Conservation (phyloP, 768 basidiomycete genomes). For the Mycena polygramma region DNA sequence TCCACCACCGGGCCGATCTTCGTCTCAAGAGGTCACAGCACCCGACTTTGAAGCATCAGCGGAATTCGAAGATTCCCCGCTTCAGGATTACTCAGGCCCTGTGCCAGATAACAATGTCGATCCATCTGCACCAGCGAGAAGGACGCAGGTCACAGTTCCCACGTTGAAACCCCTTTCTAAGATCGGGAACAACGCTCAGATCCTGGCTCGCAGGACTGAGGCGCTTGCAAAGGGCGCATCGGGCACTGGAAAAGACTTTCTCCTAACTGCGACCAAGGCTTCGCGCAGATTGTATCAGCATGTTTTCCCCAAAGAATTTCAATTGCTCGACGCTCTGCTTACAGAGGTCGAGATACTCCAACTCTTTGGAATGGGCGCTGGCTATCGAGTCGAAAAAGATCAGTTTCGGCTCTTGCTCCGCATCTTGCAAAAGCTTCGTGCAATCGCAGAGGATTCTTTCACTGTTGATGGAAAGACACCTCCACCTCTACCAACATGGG, state of each 20-base stretch:
- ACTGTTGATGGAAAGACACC: neutral
- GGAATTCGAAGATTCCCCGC: too few relatives aligned
- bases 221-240: too few relatives aligned
- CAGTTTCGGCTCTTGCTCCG: neutral
- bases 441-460: neutral
- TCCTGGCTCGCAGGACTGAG: too few relatives aligned
- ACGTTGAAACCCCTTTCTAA: too few relatives aligned
- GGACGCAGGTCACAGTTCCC: too few relatives aligned
- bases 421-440: neutral
- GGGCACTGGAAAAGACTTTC: neutral
- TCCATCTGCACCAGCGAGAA: too few relatives aligned
- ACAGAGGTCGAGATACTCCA: neutral
- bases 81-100: too few relatives aligned
- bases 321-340: neutral
- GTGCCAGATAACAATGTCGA: too few relatives aligned
- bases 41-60: too few relatives aligned
- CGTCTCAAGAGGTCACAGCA: too few relatives aligned
- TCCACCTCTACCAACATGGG: conserved; percentile 6
- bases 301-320: neutral
- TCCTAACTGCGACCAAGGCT: neutral
- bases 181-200: too few relatives aligned
- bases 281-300: neutral
- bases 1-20: too few relatives aligned
- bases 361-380: neutral
- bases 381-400: neutral